Conservation (phyloP, 116 monocot genomes). For the Phalaenopsis hybrid region DNA sequence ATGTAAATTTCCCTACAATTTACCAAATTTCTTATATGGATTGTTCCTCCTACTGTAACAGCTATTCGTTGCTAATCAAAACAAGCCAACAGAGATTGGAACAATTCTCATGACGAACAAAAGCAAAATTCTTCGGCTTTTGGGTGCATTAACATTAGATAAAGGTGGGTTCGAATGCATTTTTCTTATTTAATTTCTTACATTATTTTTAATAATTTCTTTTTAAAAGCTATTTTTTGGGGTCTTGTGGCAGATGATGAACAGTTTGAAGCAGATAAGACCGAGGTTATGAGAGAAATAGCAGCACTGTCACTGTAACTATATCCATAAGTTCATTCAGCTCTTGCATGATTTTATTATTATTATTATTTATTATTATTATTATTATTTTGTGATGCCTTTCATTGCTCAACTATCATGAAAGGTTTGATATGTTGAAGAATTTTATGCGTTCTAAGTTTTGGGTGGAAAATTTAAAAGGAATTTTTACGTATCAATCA, state of each 20-base stretch:
- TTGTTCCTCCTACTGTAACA: slow-evolving; percentile 12
- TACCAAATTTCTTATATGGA: not conserved
- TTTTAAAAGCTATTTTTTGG: too few species aligned
- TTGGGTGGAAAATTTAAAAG: too few species aligned
- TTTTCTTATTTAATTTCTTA: not conserved
- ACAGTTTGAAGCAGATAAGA: slow-evolving; percentile 24
- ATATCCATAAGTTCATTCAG: not conserved
- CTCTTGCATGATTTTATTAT: not conserved
- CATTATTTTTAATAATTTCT: not conserved
- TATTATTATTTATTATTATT: too few species aligned
- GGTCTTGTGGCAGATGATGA: slow-evolving; percentile 13
- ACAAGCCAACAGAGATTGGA: slow-evolving; percentile 72
- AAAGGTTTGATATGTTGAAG: too few species aligned
- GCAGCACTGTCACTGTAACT: slow-evolving; percentile 6
- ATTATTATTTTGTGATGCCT: too few species aligned
- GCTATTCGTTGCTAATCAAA: slow-evolving; percentile 87
- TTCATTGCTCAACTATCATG: too few species aligned
- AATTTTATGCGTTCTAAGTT: too few species aligned
- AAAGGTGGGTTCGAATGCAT: slow-evolving; percentile 45
- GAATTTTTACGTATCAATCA: too few species aligned
- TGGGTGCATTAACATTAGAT: slow-evolving; percentile 64
- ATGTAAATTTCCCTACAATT: not conserved
- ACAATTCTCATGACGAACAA: slow-evolving; percentile 67
- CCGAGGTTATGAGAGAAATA: slow-evolving; percentile 17
- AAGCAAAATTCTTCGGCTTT: slow-evolving; percentile 82